Base-by-base conservation (phyloP, 208 protist genomes). In the Trypanosomatidae sp. region DNA sequence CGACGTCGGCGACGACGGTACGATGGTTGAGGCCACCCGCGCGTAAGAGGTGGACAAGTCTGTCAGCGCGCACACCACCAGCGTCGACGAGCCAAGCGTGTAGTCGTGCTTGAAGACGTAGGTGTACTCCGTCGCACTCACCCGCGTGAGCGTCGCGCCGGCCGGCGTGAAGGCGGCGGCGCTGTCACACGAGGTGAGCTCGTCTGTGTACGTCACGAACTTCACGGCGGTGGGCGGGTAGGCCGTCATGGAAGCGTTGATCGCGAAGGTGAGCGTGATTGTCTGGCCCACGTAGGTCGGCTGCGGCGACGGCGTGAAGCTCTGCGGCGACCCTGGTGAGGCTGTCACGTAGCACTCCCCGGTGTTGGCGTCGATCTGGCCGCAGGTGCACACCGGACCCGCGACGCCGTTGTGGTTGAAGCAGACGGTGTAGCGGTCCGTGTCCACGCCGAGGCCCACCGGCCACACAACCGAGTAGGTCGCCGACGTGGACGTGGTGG, bases 281-380 rank as follows among this genome's bases (percentile, higher is more conserved):
- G 77, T 88, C 81, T 97, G 86, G 1, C 93, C 93, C 15, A 94
- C 93, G 76, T 97, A 97, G 6, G 84, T 91, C 52, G 93, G 90
- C 39, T 69, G 72, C 58, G 89, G 91, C 12, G 66, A 62, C 12
- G 77, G 56, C 17, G 62, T 72, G 73, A 95, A 94, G 59, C 44
- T 82, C 53, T 85, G 71, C 15, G 89, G 85, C 0, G 88, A 83
- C 12, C 86, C 84, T 12, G 76, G 67, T 30, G 83, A 66, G 30
- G 81, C 87, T 13, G 69, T 70, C 13, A 97, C 53, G 80, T 77
- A 96, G 76, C 93, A 97, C 74, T 90, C 83, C 2, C 89, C 91
- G 3, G 80, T 84, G 28, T 85, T 76, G 0, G 69, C 65, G 62
- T 91, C 79, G 41, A 97, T 81, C 84, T 97, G 93, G 0, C 74